Evolutionary conservation across 2,329 filamentous ascomycete species (phyloP), one percentile per base, ranked within the genome.

Genomic region (Pyricularia sp.): DNA sequence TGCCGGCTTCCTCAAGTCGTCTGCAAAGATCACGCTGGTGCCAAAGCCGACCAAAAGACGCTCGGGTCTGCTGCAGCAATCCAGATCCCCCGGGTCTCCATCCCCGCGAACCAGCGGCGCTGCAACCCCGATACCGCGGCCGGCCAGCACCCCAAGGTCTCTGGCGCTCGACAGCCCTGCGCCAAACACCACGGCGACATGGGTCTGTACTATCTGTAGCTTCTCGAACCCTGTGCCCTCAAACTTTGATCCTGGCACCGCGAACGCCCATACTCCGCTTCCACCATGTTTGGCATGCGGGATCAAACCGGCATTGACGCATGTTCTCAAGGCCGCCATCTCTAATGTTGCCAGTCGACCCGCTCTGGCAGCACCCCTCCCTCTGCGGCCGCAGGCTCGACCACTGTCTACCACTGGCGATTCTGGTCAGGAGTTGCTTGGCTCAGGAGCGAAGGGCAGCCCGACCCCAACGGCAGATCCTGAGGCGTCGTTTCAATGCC

Each of bases 201-300:
- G 94, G 94, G 90, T 98, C 25, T 98, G 94, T 80, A 91, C 92
- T 1, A 98, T 98, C 75, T 98, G 94, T 83, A 94, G 92, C 73
- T 96, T 97, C 76, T 94, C 94, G 11, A 98, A 98, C 75, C 90
- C 92, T 0, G 89, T 97, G 1, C 94, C 95, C 0, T 92, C 92
- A 55, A 97, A 97, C 77, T 98, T 98, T 77, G 94, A 98, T 74
- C 92, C 93, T 0, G 85, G 89, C 0, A 89, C 90, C 2, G 93
- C 93, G 10, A 95, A 88, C 71, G 87, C 89, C 25, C 88, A 93
- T 71, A 97, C 92, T 5, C 90, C 90, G 10, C 81, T 97, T 26
- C 91, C 94, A 3, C 92, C 94, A 73, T 99, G 95, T 76, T 82
- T 97, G 68, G 91, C 93, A 5, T 99, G 95, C 77, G 95, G 95